Base-by-base conservation (phyloP, 2,329 filamentous ascomycete species). In the Thelonectria rubi region DNA sequence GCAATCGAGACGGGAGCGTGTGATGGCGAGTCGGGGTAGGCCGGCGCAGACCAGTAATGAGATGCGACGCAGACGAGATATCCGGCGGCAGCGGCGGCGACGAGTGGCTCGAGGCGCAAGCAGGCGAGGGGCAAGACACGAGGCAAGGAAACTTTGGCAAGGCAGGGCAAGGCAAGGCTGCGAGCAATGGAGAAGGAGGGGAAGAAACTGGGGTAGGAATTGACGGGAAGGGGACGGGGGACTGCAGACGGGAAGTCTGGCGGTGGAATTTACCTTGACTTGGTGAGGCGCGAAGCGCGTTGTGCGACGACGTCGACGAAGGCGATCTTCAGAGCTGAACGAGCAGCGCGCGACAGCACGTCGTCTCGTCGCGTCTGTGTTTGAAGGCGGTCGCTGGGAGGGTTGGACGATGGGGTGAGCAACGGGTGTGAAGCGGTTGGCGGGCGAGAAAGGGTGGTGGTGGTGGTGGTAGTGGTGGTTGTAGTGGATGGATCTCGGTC, bases 261-360 rank as follows among this genome's bases (percentile, higher is more conserved):
- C 63, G 54, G 61, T 60, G 54, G 45, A 34, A 50, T 55, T 69
- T 71, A 71, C 69, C 69, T 70, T 71, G 64, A 55, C 63, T 64
- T 67, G 69, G 69, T 69, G 69, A 71, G 65, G 67, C 61, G 66
- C 66, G 69, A 65, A 67, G 66, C 69, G 68, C 62, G 69, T 72
- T 72, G 69, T 72, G 68, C 69, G 63, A 72, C 69, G 60, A 42
- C 12, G 54, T 37, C 42, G 48, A 51, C 15, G 32, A 51, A n/a
- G 49, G 49, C 52, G 40, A 34, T 50, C 26, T 30, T 56, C 47
- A 53, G 45, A 48, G 24, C 50, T 55, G 63, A 60, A 58, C 59
- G 53, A 59, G 64, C 63, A 51, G 67, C 65, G 67, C 69, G 69
- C 62, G 68, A 66, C 62, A 50, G 39, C 32, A 55, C 58, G 46